Conservation (phyloP, 192 early-diverging fungal species). For the Podila verticillata region DNA sequence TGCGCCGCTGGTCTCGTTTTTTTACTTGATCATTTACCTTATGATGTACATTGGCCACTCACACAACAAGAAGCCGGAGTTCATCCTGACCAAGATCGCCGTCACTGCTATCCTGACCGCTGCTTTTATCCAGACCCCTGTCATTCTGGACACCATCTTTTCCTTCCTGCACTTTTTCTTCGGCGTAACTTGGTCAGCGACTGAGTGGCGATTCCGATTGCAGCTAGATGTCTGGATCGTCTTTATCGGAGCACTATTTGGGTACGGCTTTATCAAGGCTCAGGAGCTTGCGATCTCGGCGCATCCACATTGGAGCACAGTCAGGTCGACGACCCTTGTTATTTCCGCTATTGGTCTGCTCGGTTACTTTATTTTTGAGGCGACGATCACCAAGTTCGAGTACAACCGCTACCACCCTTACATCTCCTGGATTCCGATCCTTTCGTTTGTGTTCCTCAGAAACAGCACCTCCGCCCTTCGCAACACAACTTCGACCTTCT, state of each 20-base stretch:
- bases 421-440: constrained; percentile 66
- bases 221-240: constrained; percentile 74
- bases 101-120: constrained; percentile 50
- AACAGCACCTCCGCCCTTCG: constrained; percentile 67
- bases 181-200: constrained; percentile 67
- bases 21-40: constrained; percentile 72
- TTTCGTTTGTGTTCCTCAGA: constrained; percentile 72
- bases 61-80: constrained; percentile 57
- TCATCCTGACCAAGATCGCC: constrained; percentile 65
- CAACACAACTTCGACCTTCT: constrained; percentile 62
- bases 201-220: constrained; percentile 79
- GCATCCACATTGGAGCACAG: constrained; percentile 50
- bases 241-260: constrained; percentile 73
- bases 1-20: constrained; percentile 76
- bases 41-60: constrained; percentile 67
- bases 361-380: constrained; percentile 66
- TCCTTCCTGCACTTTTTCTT: constrained; percentile 50
- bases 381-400: constrained; percentile 59
- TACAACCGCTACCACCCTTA: constrained; percentile 78
- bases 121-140: constrained; percentile 49
- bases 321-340: constrained; percentile 46
- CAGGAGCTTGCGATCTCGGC: constrained; percentile 50
- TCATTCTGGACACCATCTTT: constrained; percentile 56
- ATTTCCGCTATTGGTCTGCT: constrained; percentile 51
- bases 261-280: constrained; percentile 57